A percentile compares a stretch with the other conserved stretches of the same genome.
Evolutionary conservation across 176 grass and related monocot species (phyloP).

Genomic region (Leersia perrieri): DNA sequence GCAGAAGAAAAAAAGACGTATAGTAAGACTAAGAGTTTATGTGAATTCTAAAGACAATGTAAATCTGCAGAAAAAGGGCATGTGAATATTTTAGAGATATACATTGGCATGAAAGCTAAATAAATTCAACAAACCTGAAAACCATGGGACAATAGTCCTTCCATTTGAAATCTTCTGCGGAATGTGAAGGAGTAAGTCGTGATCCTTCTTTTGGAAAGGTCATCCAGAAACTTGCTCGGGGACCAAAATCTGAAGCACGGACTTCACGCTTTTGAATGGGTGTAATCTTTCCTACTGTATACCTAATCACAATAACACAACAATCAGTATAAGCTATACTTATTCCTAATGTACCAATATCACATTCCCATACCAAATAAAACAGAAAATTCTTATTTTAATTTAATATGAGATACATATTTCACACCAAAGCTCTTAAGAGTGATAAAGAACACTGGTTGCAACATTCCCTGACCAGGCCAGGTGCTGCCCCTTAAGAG

Average conservation of each 20-base stretch:
- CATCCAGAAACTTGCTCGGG: slow-evolving; percentile 97
- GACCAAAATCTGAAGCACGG: slow-evolving; percentile 92
- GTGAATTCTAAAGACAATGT: slow-evolving; percentile 5
- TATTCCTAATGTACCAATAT: neutral
- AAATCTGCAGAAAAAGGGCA: slow-evolving; percentile 7
- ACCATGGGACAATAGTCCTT: slow-evolving; percentile 99
- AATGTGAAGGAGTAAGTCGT: slow-evolving; percentile 85
- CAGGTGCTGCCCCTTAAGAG: neutral
- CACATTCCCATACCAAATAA: neutral
- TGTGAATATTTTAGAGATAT: neutral
- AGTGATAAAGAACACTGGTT: neutral
- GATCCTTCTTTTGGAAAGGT: slow-evolving; percentile 92
- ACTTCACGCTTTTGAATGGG: slow-evolving; percentile 95
- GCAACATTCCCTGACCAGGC: neutral
- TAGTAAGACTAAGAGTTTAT: neutral
- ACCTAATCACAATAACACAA: slow-evolving; percentile 51
- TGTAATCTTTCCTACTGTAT: slow-evolving; percentile 99
- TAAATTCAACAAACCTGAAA: slow-evolving; percentile 65
- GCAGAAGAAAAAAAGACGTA: neutral
- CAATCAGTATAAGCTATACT: slow-evolving; percentile 8
- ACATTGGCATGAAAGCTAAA: slow-evolving; percentile 5
- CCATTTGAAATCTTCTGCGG: slow-evolving; percentile 97
- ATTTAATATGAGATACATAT: neutral
- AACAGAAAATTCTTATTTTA: neutral
- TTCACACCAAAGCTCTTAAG: neutral